These are phyloP conservation scores for Candida glucosophila DNA, from an alignment of 1,139 yeast genomes.

Conservation along the genomic window DNA sequence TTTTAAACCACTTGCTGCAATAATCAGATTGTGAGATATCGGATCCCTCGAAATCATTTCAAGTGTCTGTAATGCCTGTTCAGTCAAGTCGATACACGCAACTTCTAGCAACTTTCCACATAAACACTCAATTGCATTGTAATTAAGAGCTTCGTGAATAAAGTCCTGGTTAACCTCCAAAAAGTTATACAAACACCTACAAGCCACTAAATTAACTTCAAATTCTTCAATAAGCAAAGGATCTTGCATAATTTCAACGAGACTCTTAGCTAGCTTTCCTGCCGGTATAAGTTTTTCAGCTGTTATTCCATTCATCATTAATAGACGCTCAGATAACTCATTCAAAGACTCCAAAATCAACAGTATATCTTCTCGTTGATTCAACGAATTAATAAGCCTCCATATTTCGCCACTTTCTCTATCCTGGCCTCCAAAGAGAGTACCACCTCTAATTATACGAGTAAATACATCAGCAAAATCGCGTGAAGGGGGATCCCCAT, in stretches of 20 bases:
- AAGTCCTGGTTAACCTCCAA: slow-evolving; percentile 70
- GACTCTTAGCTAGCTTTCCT: slow-evolving; percentile 42
- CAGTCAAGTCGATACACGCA: slow-evolving; percentile 79
- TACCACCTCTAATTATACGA: slow-evolving; percentile 29
- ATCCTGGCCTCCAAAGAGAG: slow-evolving; percentile 20
- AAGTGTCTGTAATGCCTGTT: slow-evolving; percentile 76
- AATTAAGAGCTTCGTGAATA: slow-evolving; percentile 54
- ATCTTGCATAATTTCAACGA: slow-evolving; percentile 53
- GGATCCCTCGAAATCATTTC: slow-evolving; percentile 58
- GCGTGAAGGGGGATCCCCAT: slow-evolving; percentile 5
- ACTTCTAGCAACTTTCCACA: slow-evolving; percentile 66
- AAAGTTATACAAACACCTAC: slow-evolving; percentile 77
- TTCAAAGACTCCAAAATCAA: slow-evolving; percentile 48
- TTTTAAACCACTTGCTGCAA: slow-evolving; percentile 53
- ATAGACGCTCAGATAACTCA: slow-evolving; percentile 51
- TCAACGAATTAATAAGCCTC: slow-evolving; percentile 32
- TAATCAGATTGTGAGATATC: slow-evolving; percentile 39
- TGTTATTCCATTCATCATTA: slow-evolving; percentile 60
- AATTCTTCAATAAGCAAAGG: slow-evolving; percentile 55
- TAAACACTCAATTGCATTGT: slow-evolving; percentile 60
- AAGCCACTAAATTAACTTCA: slow-evolving; percentile 75
- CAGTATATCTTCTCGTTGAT: slow-evolving; percentile 38
- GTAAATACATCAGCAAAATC: slow-evolving; percentile 30
- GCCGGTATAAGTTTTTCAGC: slow-evolving; percentile 64
- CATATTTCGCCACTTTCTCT: slow-evolving; percentile 24